These are phyloP conservation scores for Solanum sejunctum DNA, from an alignment of 257 asterid species.

Conservation along the genomic window DNA sequence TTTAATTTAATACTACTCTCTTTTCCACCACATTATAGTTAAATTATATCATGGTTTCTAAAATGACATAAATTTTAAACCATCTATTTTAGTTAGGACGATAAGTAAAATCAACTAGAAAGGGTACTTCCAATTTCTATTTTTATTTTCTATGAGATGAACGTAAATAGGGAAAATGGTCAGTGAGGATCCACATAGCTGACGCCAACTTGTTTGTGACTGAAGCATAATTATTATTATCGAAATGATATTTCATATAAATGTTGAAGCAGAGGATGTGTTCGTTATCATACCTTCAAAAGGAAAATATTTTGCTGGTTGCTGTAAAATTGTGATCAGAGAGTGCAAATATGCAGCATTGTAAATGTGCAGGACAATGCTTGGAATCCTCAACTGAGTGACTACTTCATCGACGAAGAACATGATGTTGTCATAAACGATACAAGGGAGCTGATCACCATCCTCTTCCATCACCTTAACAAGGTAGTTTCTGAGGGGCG, in stretches of 20 bases:
- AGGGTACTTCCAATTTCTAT: too few relatives aligned
- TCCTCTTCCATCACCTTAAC: slow-evolving; percentile 3
- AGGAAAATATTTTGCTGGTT: slow-evolving; percentile 10
- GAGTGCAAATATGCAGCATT: slow-evolving; percentile 21
- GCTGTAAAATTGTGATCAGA: slow-evolving; percentile 3
- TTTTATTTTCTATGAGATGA: too few relatives aligned
- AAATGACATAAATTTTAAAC: too few relatives aligned
- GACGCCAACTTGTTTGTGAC: too few relatives aligned
- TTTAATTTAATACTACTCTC: too few relatives aligned
- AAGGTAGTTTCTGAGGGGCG: slow-evolving; percentile 15
- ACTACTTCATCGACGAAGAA: slow-evolving; percentile 26
- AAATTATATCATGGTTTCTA: too few relatives aligned
- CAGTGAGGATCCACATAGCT: too few relatives aligned
- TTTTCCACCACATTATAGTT: too few relatives aligned
- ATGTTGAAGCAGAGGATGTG: not conserved
- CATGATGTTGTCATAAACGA: slow-evolving; percentile 35
- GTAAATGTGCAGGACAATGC: slow-evolving; percentile 26
- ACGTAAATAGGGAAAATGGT: too few relatives aligned
- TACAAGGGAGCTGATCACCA: slow-evolving; percentile 11
- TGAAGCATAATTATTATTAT: not conserved
- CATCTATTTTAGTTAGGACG: too few relatives aligned
- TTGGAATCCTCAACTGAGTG: slow-evolving; percentile 19
- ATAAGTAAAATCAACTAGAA: too few relatives aligned
- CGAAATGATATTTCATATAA: not conserved
- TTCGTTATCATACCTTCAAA: slow-evolving; percentile 8